These are phyloP conservation scores for Babesia bigemina DNA, from an alignment of 169 alveolate genomes.

Conservation along the genomic window DNA sequence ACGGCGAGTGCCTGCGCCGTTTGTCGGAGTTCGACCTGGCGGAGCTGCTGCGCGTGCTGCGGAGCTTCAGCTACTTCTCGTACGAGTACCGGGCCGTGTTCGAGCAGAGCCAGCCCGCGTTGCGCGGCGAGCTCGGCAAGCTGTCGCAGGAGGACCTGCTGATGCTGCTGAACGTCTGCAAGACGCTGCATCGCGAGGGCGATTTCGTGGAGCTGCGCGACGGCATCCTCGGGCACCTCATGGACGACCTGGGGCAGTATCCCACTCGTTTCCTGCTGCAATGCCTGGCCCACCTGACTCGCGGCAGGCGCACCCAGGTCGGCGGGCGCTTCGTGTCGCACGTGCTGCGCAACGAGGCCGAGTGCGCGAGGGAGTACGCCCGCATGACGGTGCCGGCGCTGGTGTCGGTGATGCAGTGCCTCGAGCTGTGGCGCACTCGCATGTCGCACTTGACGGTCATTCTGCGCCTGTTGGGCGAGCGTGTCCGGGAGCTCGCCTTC, in stretches of 20 bases:
- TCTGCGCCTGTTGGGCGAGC: slow-evolving; percentile 21
- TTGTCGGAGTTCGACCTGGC: slow-evolving; percentile 30
- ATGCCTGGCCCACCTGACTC: slow-evolving; percentile 35
- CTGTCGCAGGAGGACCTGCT: slow-evolving; percentile 57
- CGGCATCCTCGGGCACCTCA: slow-evolving; percentile 26
- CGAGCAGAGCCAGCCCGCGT: slow-evolving; percentile 1
- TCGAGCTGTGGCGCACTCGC: slow-evolving; percentile 41
- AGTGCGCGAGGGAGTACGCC: slow-evolving; percentile 22
- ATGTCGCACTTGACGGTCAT: slow-evolving; percentile 37
- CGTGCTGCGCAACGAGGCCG: slow-evolving; percentile 29
- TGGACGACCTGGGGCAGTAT: slow-evolving; percentile 21
- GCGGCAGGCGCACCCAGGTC: slow-evolving; percentile 36
- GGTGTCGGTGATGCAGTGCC: slow-evolving; percentile 25
- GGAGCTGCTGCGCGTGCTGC: slow-evolving; percentile 40
- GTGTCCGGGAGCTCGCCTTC: slow-evolving; percentile 46
- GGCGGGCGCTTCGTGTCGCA: slow-evolving; percentile 42
- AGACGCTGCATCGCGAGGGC: slow-evolving; percentile 39
- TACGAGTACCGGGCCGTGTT: slow-evolving; percentile 59
- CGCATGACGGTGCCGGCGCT: slow-evolving; percentile 20
- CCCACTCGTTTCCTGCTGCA: slow-evolving; percentile 30
- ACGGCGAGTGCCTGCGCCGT: slow-evolving; percentile 42
- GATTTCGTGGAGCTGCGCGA: slow-evolving; percentile 41
- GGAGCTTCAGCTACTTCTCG: slow-evolving; percentile 54
- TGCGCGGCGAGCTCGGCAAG: slow-evolving; percentile 14
- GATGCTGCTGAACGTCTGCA: slow-evolving; percentile 60